These are phyloP conservation scores for Salmacisia buchloeana DNA, from an alignment of 1,284 basidiomycete species.

Conservation along the genomic window DNA sequence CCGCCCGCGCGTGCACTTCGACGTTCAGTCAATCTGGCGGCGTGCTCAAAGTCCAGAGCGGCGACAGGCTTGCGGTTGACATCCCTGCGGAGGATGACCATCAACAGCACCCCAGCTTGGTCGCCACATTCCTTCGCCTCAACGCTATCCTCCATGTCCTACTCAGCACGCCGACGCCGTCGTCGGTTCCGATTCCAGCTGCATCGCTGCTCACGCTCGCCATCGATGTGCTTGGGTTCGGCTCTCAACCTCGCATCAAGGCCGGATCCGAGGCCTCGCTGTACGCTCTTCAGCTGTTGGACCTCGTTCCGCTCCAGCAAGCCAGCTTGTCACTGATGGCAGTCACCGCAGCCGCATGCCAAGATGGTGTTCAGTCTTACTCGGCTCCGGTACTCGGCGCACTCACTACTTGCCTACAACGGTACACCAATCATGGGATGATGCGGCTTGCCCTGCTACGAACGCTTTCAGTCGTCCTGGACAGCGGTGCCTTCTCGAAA, in stretches of 20 bases:
- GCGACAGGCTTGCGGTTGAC: neutral
- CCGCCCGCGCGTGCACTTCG: neutral
- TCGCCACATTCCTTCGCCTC: neutral
- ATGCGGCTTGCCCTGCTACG: neutral
- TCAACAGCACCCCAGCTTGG: neutral
- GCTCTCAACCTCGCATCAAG: neutral
- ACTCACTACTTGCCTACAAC: neutral
- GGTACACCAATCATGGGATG: neutral
- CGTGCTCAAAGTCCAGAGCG: neutral
- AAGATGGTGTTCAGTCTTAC: neutral
- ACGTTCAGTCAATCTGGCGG: neutral
- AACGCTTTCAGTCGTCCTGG: neutral
- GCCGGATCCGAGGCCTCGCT: neutral
- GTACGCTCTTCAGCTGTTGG: neutral
- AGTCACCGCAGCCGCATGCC: neutral
- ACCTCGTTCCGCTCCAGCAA: neutral
- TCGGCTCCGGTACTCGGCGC: neutral
- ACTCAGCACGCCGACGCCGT: neutral
- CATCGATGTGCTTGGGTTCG: neutral
- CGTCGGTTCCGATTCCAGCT: neutral
- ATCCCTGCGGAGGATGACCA: constrained; percentile 1
- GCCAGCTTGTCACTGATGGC: neutral
- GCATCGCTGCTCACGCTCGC: neutral
- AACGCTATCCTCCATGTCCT: neutral
- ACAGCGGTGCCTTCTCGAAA: neutral